Percentiles rank a stretch among this genome's conserved stretches.
Evolutionary conservation across 441 rosid species (phyloP).

Genomic region (Aquilaria agallochum): DNA sequence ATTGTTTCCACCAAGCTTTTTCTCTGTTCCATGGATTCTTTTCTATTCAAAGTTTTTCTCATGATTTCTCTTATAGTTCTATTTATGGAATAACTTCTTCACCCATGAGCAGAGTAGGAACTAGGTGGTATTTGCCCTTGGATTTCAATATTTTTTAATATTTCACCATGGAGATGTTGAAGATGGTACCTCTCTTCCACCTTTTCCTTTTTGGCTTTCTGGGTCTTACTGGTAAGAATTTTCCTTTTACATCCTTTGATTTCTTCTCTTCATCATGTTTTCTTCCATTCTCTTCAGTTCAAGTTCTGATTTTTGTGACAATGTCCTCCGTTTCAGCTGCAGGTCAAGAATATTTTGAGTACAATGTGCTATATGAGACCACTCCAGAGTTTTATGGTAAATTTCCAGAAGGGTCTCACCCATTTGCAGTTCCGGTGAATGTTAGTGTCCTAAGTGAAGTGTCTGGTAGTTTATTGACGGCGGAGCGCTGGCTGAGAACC

Average conservation of each 20-base stretch:
- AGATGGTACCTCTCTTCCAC: conserved; percentile 28
- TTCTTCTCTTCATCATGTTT: neutral
- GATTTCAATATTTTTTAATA: too few species aligned
- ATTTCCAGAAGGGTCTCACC: conserved; percentile 16
- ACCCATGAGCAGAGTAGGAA: too few species aligned
- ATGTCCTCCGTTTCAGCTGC: conserved; percentile 32
- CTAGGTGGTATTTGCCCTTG: too few species aligned
- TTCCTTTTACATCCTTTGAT: too few species aligned
- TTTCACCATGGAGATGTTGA: conserved; percentile 15
- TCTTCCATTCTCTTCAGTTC: neutral
- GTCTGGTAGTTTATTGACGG: conserved; percentile 45
- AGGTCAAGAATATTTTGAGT: conserved; percentile 40
- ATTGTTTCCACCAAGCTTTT: too few species aligned
- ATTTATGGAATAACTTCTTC: too few species aligned
- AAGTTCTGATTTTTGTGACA: neutral
- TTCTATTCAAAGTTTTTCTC: too few species aligned
- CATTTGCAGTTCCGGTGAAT: conserved; percentile 39
- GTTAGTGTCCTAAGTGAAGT: conserved; percentile 37
- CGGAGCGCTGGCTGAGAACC: conserved; percentile 62
- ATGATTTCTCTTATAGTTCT: too few species aligned
- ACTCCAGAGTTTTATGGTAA: conserved; percentile 19
- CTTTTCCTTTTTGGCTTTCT: conserved; percentile 36
- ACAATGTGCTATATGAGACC: conserved; percentile 22
- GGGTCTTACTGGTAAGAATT: conserved; percentile 39
- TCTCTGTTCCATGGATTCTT: too few species aligned